Evolutionary conservation across 2,329 filamentous ascomycete genomes (phyloP), one percentile per base, ranked within the genome.

Genomic region (Verruconis gallopava): DNA sequence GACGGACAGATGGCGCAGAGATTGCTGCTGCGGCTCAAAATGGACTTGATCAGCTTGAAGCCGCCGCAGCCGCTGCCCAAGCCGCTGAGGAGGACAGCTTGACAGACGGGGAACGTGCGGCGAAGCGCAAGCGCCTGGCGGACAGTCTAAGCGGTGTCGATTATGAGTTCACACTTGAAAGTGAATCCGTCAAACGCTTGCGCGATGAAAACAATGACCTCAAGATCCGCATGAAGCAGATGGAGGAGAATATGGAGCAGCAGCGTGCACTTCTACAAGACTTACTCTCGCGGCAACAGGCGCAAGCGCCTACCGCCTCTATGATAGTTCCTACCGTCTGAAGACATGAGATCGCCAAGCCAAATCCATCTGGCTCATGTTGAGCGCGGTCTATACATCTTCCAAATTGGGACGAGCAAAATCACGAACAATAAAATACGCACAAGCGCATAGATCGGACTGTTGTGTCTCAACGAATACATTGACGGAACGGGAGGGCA

Each of bases 101-200:
- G 3, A 42, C 34, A 4, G 34, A 38, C 25, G 34, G 41, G n/a
- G 34, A 43, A 15, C 34, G 43, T 5, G 25, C 45, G 4, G 20
- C 46, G 50, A 48, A 35, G 53, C 53, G 18, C 54, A 57, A 14
- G 39, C 42, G 19, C 56, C 35, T 47, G 5, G 53, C 55, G 11
- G 50, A 57, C 30, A 51, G 66, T 17, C 54, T 58, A 43, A 22
- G 21, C 3, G 11, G 21, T 6, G 9, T 14, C 6, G 6, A 6
- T 9, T 14, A 9, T 19, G 38, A 35, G 11, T n/a, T 21, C 12
- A 9, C 20, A 19, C 11, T 38, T 9, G 41, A 43, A 12, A 14
- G 25, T 17, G 40, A 42, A 13, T 15, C 30, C 4, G 40, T 42
- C 9, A 42, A 4, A 21, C 30, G 32, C 19, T 33, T 42, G 15